Percentiles rank a stretch among this genome's conserved stretches.
Evolutionary conservation across 2,329 filamentous ascomycete species (phyloP).

Genomic region (Stachybotrys elegans): DNA sequence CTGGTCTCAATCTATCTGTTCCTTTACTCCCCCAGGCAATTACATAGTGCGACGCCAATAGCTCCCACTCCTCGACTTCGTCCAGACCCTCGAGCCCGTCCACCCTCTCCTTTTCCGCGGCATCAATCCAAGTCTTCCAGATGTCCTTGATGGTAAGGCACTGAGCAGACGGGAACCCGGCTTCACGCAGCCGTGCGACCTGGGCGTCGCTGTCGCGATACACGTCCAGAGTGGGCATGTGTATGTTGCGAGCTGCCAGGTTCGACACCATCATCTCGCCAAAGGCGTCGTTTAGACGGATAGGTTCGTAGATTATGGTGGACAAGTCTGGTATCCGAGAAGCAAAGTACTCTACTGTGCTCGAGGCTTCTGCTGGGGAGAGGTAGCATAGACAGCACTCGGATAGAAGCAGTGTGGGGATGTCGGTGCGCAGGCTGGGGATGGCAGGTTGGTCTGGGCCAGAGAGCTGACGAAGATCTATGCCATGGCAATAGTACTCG

Average conservation of each 20-base stretch:
- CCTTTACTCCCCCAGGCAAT: conserved; percentile 79
- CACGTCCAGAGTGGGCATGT: conserved; percentile 72
- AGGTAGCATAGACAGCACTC: conserved; percentile 97
- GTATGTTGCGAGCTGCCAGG: conserved; percentile 73
- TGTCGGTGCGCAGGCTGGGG: conserved; percentile 42
- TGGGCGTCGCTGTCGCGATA: conserved; percentile 69
- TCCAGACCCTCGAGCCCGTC: conserved; percentile 81
- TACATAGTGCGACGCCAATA: conserved; percentile 85
- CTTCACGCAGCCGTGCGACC: conserved; percentile 55
- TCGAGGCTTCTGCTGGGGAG: conserved; percentile 55
- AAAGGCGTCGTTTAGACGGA: conserved; percentile 78
- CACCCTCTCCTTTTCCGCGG: conserved; percentile 72
- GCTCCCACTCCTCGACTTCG: conserved; percentile 89
- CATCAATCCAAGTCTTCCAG: conserved; percentile 69
- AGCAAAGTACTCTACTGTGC: conserved; percentile 62
- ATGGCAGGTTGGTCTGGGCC: conserved; percentile 10
- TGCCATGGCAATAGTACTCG: conserved; percentile 53
- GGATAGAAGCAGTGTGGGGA: conserved; percentile 82
- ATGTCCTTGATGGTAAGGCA: conserved; percentile 49
- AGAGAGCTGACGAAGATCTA: conserved; percentile 63
- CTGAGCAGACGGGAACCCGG: conserved; percentile 54
- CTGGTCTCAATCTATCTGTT: too few relatives aligned
- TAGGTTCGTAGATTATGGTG: conserved; percentile 83
- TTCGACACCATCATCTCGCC: conserved; percentile 91
- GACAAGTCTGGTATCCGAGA: conserved; percentile 41